Percentiles rank a stretch among this genome's conserved stretches.
phyloP scores from a whole-genome alignment of 768 basidiomycete species.

The Pleurotus tuber-regium region DNA sequence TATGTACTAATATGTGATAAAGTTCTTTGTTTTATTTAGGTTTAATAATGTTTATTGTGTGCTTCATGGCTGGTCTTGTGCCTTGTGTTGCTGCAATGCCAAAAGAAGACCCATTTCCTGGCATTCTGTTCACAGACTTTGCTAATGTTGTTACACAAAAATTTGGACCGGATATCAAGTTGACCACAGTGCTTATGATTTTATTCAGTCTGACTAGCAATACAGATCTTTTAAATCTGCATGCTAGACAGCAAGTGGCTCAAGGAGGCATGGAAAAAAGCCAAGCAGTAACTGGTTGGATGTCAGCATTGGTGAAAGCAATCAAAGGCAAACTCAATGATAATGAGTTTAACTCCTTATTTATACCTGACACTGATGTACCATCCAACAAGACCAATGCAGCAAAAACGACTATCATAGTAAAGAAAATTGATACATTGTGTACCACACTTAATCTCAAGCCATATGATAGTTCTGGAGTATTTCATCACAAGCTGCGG shows the following conservation, averaged over 20 bases:
- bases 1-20: background rate
- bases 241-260: background rate
- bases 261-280: no score
- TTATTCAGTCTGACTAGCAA: slow-evolving; percentile 5
- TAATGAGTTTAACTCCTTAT: background rate
- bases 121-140: slow-evolving; percentile 4
- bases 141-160: background rate
- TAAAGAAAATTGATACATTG: background rate
- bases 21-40: background rate
- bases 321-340: background rate
- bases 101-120: slow-evolving; percentile 5
- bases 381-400: no score
- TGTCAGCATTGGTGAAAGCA: background rate
- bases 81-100: background rate
- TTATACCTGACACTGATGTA: background rate
- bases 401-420: background rate
- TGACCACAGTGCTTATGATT: slow-evolving; percentile 8
- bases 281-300: slow-evolving; percentile 1
- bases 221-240: slow-evolving; percentile 5
- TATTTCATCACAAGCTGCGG: background rate
- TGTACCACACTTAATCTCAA: background rate
- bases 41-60: background rate
- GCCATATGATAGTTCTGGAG: background rate
- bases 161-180: background rate
- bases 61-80: background rate